Evolutionary conservation across 169 alveolate genomes (phyloP).

Genomic region (Theileria parva): DNA sequence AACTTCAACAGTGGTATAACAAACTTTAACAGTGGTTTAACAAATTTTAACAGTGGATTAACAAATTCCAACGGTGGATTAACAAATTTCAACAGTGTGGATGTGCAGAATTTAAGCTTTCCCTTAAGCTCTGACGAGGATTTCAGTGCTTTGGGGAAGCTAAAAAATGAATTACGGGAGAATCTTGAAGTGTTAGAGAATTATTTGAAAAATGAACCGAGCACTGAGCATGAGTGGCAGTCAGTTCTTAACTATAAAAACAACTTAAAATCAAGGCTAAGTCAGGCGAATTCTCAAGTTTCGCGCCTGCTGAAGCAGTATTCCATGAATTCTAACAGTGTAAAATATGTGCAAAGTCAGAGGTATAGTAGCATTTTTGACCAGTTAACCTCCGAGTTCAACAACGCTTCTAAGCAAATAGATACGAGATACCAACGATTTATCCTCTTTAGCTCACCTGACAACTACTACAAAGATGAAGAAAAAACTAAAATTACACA

Average conservation of each 20-base stretch:
- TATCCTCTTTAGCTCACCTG: slow-evolving; percentile 22
- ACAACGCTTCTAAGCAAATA: slow-evolving; percentile 21
- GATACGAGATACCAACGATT: slow-evolving; percentile 46
- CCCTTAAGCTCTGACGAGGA: slow-evolving; percentile 18
- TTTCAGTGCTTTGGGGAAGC: slow-evolving; percentile 35
- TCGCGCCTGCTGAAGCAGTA: slow-evolving; percentile 20
- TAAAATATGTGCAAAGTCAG: slow-evolving; percentile 39
- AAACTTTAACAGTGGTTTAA: no score
- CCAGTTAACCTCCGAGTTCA: slow-evolving; percentile 51
- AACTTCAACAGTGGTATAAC: neutral
- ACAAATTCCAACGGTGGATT: slow-evolving; percentile 21
- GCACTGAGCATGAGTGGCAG: slow-evolving; percentile 44
- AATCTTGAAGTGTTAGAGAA: slow-evolving; percentile 16
- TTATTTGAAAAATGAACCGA: slow-evolving; percentile 25
- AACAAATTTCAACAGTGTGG: slow-evolving; percentile 29
- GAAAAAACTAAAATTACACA: neutral
- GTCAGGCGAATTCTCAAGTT: slow-evolving; percentile 27
- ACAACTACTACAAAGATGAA: slow-evolving; percentile 19
- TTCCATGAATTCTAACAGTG: slow-evolving; percentile 12
- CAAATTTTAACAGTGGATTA: no score
- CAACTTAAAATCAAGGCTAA: slow-evolving; percentile 23
- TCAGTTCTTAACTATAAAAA: slow-evolving; percentile 21
- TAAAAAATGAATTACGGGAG: slow-evolving; percentile 38
- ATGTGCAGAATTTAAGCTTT: neutral
- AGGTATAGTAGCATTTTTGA: slow-evolving; percentile 57